Evolutionary conservation across 2,329 filamentous ascomycete species (phyloP).

Genomic region (Chlorencoelia australis): DNA sequence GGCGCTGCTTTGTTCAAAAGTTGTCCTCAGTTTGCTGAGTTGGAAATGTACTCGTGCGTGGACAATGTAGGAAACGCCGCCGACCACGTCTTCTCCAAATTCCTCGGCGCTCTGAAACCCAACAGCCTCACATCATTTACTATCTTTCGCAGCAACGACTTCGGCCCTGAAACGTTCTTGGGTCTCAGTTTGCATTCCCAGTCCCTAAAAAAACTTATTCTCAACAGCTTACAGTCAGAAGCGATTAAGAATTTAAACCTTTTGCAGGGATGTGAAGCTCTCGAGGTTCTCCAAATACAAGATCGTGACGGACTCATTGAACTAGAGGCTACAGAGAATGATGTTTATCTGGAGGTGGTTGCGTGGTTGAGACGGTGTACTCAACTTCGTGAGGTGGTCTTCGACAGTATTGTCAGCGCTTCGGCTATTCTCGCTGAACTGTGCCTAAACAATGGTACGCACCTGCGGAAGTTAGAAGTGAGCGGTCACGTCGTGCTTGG

Average conservation of each 20-base stretch:
- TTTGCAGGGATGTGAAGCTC: conserved; percentile 37
- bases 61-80: conserved; percentile 14
- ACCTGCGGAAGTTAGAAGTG: conserved; percentile 38
- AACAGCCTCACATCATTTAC: conserved; percentile 50
- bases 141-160: conserved; percentile 43
- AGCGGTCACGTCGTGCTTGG: conserved; percentile 38
- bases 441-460: conserved; percentile 35
- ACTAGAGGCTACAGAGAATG: conserved; percentile 41
- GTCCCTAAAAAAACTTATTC: conserved; percentile 43
- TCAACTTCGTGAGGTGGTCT: conserved; percentile 37
- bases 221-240: conserved; percentile 37
- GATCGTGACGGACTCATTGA: conserved; percentile 34
- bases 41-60: conserved; percentile 43
- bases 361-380: conserved; percentile 46
- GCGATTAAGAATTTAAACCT: conserved; percentile 38
- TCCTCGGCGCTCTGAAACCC: conserved; percentile 44
- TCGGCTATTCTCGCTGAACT: conserved; percentile 42
- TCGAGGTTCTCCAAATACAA: conserved; percentile 38
- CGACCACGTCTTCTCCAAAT: conserved; percentile 47
- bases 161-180: conserved; percentile 44
- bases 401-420: conserved; percentile 41
- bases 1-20: conserved; percentile 43
- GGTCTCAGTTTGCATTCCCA: conserved; percentile 41
- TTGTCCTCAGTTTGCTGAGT: conserved; percentile 50
- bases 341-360: conserved; percentile 40